Evolutionary conservation across 169 alveolate species (phyloP), one percentile per base, ranked within the genome.

Genomic region (Prorocentrum cordatum): DNA sequence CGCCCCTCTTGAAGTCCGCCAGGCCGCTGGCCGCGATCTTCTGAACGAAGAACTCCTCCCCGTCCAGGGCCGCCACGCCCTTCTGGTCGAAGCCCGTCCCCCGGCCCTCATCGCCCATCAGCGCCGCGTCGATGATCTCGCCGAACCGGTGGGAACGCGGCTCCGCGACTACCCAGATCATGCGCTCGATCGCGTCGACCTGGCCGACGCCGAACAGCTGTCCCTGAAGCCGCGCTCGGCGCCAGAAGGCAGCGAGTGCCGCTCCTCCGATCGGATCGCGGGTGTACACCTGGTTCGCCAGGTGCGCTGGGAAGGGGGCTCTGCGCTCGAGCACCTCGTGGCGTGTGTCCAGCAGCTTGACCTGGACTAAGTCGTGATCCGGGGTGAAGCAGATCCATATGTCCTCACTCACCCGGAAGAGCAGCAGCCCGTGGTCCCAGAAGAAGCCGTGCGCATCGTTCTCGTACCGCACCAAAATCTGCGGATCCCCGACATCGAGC

Each of bases 341-440:
- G 27, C 24, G 38, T 0, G 14, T 22, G 38, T 7, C 38, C 3
- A 16, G 3, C 71, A 73, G 26, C 7, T 73, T 58, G 35, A 31
- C 71, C 1, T 14, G 7, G 9, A 4, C 35, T 3, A 50, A 14
- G 20, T 73, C 85, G 16, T 7, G 24, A 24, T 73, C 85, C 0
- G 85, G 85, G 27, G 71, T 50, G 20, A 42, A 4, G 7, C 50
- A 16, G 10, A 73, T 1, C 85, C 85, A 50, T 1, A 5, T 10
- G n/a, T 26, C 42, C 0, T 38, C 71, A 12, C 14, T 58, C 0
- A 73, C 27, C 7, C 71, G 20, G 27, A n/a, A n/a, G 7, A 73
- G 67, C 26, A 73, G 26, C 10, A 73, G 16, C 9, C 85, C 54
- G 26, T 73, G 85, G n/a, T 73, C 71, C 71, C 71, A 47, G n/a